Base-by-base conservation (phyloP, 2,329 filamentous ascomycete species). In the Penicillium griseofulvum region DNA sequence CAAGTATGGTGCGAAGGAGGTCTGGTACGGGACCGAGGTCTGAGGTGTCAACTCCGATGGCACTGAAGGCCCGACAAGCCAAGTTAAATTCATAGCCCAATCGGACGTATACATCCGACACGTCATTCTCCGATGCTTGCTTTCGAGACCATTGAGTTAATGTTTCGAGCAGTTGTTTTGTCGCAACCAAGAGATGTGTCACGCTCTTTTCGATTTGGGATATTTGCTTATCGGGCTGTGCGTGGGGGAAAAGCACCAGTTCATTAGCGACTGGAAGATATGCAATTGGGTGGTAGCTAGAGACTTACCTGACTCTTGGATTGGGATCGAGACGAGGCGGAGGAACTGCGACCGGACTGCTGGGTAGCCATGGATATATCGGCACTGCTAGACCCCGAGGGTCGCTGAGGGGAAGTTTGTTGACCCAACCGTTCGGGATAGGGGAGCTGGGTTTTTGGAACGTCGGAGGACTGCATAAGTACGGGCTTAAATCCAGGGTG, bases 151-250 rank as follows among this genome's bases (percentile, higher is more conserved):
- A 99, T 81, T 96, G 89, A 44, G 94, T 99, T 59, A 99, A 81
- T 6, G 93, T 99, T 78, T 99, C 94, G 59, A 99, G 87, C 2
- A 99, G 86, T 76, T 97, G 92, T 74, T 99, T 99, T 33, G 94
- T 99, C 34, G 94, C 94, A 63, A 99, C 93, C 34, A 99, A 86
- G 42, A 99, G 88, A 72, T 99, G 94, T 11, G 93, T 97, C 61
- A 99, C 94, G 72, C 92, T 97, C 80, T 97, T 97, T 79, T 99
- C 94, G 75, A 99, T 99, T 74, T 96, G 93, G 49, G 93, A 97
- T 64, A 99, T 83, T 65, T 90, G 81, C 80, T 90, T 80, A 79
- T 86, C 79, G 75, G 85, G 80, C 87, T 89, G 68, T 60, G 54
- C 29, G 33, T 41, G 24, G 34, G 43, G 49, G 52, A 36, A 37